phyloP scores from a whole-genome alignment of 1,284 basidiomycete genomes.

The Meira nashicola region DNA sequence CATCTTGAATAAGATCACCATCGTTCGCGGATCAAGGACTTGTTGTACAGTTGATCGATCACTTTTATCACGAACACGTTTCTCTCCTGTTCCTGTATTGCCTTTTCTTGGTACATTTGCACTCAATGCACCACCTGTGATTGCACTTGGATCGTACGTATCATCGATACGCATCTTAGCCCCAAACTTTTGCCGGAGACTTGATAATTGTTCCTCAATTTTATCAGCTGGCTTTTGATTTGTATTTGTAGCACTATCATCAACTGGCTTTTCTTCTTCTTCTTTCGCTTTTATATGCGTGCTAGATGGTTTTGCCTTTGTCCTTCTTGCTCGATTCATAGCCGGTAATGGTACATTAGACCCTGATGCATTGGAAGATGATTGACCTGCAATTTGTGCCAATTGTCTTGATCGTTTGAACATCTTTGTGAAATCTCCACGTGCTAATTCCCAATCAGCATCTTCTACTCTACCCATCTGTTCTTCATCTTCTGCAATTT shows the following conservation, averaged over 20 bases:
- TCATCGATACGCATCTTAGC: constrained; percentile 38
- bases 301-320: constrained; percentile 4
- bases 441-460: constrained; percentile 50
- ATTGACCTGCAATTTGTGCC: constrained; percentile 22
- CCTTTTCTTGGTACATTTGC: constrained; percentile 45
- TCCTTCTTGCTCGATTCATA: constrained; percentile 28
- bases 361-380: background rate
- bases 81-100: constrained; percentile 27
- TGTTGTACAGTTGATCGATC: constrained; percentile 50
- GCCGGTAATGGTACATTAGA: constrained; percentile 21
- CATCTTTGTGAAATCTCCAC: constrained; percentile 50
- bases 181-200: constrained; percentile 20
- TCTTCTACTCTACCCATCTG: constrained; percentile 42
- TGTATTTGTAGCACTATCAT: constrained; percentile 1
- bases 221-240: constrained; percentile 17
- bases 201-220: constrained; percentile 40
- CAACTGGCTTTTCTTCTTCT: background rate
- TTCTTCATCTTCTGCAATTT: constrained; percentile 17
- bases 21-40: constrained; percentile 49
- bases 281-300: background rate
- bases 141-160: constrained; percentile 43
- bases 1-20: constrained; percentile 51
- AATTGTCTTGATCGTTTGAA: constrained; percentile 49
- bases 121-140: constrained; percentile 42
- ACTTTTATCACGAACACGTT: constrained; percentile 48